Evolutionary conservation across 306 rosid genomes (phyloP), one percentile per base, ranked within the genome.

Genomic region (Echinosophora koreensis): DNA sequence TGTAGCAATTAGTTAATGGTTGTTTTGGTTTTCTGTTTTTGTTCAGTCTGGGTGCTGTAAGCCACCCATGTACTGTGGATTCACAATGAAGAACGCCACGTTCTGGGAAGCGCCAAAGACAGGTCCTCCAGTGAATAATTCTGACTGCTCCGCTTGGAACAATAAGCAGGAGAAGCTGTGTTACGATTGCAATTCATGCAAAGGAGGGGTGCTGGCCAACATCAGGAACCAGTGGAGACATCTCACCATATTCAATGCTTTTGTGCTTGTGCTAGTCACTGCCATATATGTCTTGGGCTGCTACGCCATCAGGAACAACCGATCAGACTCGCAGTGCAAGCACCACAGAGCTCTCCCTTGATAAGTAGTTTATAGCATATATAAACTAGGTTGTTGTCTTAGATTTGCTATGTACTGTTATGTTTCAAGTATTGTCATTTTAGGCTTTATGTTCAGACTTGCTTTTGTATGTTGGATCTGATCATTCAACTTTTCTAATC

Each of bases 31-130:
- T 41, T 17, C 4, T 5, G 4, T 11, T 4, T 50, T 4, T 50
- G 50, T 70, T 22, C 68, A 92, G 98, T 77, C 90, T 32, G 97
- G 97, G 28, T 95, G 98, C 12, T 95, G 98, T 84, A 92, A 90
- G 85, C 98, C 97, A 9, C 97, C 97, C 0, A 66, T 72, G 14
- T 76, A 83, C 42, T 95, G 98, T 57, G 97, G 90, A 38, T 92
- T 83, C 27, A 76, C 55, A 39, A 86, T 74, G 91, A 83, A 84
- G 86, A 94, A 94, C 66, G 93, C 80, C 0, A 94, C 94, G 1
- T 85, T 62, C 49, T 94, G 98, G 98, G 86, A 10, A 46, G 78
- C 54, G 17, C 93, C 96, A 0, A 86, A 89, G 75, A 17, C 69
- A 0, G 95, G 95, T 4, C 80, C 84, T 2, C 82, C 76, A 0